Percentiles rank a stretch among this genome's conserved stretches.
These are phyloP conservation scores for Saccharum hybrid DNA, from an alignment of 202 grass and related monocot species.

Conservation along the genomic window DNA sequence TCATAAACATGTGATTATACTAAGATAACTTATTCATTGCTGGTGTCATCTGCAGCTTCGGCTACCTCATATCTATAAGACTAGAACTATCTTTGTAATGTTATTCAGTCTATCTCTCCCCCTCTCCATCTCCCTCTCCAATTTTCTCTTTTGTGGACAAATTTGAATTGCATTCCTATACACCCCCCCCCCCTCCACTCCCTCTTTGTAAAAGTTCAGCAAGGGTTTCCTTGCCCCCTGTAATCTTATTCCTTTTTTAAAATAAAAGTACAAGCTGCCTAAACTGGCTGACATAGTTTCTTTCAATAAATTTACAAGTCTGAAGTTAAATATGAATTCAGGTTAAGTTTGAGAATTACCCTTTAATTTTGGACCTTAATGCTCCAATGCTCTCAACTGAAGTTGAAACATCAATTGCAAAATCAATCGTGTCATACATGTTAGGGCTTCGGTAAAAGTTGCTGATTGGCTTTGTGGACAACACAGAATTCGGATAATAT, in stretches of 20 bases:
- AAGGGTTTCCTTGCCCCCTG: not conserved
- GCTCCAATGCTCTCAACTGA: conserved; percentile 72
- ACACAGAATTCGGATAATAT: conserved; percentile 92
- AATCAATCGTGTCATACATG: conserved; percentile 76
- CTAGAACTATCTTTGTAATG: not conserved
- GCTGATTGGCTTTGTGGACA: conserved; percentile 87
- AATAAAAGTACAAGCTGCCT: not conserved
- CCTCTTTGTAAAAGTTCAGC: not conserved
- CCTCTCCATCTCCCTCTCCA: not conserved
- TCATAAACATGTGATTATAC: not conserved
- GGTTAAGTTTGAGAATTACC: conserved; percentile 47
- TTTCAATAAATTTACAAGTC: not conserved
- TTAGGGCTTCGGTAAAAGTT: conserved; percentile 98
- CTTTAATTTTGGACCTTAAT: conserved; percentile 82
- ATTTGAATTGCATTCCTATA: not conserved
- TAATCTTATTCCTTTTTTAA: not conserved
- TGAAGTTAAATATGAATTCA: not conserved
- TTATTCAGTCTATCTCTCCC: not conserved
- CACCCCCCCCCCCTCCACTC: not conserved
- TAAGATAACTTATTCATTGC: not conserved
- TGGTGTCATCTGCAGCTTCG: not conserved
- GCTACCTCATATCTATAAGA: not conserved
- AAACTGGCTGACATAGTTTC: not conserved
- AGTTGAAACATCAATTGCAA: conserved; percentile 75
- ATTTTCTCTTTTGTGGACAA: not conserved